Conservation (phyloP, 2,329 filamentous ascomycete genomes). For the Diaporthe aspalathi region DNA sequence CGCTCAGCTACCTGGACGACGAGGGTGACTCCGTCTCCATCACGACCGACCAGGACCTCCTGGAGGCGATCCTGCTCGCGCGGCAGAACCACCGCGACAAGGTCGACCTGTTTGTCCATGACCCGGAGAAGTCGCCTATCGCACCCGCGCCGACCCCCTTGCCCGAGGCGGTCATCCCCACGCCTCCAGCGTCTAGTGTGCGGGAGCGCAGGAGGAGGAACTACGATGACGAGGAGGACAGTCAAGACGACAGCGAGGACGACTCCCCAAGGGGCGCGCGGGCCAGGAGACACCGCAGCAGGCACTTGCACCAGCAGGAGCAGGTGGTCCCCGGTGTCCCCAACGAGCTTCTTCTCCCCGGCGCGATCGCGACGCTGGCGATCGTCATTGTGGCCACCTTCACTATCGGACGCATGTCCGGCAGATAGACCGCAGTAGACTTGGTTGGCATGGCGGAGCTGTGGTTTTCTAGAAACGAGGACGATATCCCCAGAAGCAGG, state of each 20-base stretch:
- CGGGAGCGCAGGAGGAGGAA: slow-evolving; percentile 62
- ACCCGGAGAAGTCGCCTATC: slow-evolving; percentile 90
- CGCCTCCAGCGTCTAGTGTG: slow-evolving; percentile 61
- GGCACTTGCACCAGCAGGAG: slow-evolving; percentile 55
- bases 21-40: slow-evolving; percentile 97
- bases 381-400: slow-evolving; percentile 96
- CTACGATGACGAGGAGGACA: slow-evolving; percentile 61
- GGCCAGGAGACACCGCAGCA: slow-evolving; percentile 53
- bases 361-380: slow-evolving; percentile 93
- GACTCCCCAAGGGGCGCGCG: slow-evolving; percentile 56
- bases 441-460: neutral
- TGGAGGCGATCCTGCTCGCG: slow-evolving; percentile 89
- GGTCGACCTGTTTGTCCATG: slow-evolving; percentile 96
- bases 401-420: slow-evolving; percentile 78
- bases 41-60: slow-evolving; percentile 91
- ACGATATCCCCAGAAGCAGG: slow-evolving; percentile 40
- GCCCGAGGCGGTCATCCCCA: slow-evolving; percentile 54
- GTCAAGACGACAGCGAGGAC: slow-evolving; percentile 60
- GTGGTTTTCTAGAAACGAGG: slow-evolving; percentile 25
- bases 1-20: slow-evolving; percentile 94
- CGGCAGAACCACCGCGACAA: slow-evolving; percentile 85
- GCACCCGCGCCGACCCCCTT: slow-evolving; percentile 64
- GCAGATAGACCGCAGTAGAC: slow-evolving; percentile 53
- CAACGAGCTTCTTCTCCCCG: slow-evolving; percentile 92
- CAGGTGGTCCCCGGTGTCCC: slow-evolving; percentile 91